These are phyloP conservation scores for Apiotrichum laibachii DNA, from an alignment of 1,284 basidiomycete genomes.

Conservation along the genomic window DNA sequence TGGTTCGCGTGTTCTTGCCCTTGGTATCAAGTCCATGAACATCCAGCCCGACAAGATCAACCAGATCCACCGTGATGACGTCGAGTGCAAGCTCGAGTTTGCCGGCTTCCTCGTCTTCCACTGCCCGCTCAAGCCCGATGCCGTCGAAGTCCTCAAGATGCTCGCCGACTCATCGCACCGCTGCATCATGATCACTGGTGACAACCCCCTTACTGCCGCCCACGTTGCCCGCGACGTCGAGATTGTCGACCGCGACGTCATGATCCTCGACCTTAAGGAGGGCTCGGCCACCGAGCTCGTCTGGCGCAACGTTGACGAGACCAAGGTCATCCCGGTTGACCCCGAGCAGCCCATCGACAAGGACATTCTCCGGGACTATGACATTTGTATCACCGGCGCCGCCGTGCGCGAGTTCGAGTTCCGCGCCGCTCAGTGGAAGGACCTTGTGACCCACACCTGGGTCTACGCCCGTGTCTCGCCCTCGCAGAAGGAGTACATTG, in stretches of 20 bases:
- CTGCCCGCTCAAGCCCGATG: conserved; percentile 91
- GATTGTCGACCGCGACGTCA: conserved; percentile 86
- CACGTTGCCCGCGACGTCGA: conserved; percentile 93
- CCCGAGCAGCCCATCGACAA: conserved; percentile 71
- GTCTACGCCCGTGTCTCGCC: conserved; percentile 97
- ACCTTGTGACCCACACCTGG: conserved; percentile 87
- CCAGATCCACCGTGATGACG: conserved; percentile 70
- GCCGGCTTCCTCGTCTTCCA: conserved; percentile 95
- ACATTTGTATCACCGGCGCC: conserved; percentile 89
- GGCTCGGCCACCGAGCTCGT: conserved; percentile 72
- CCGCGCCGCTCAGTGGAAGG: conserved; percentile 59
- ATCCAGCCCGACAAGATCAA: conserved; percentile 73
- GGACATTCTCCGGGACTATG: conserved; percentile 75
- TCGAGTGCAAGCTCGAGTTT: conserved; percentile 74
- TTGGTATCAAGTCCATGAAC: conserved; percentile 80
- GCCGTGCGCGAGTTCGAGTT: conserved; percentile 80
- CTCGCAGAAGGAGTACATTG: conserved; percentile 86
- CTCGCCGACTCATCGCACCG: conserved; percentile 89
- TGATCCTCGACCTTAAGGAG: conserved; percentile 85
- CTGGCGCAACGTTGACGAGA: conserved; percentile 91
- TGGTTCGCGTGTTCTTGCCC: conserved; percentile 84
- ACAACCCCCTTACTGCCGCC: conserved; percentile 90
- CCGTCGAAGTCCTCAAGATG: conserved; percentile 83
- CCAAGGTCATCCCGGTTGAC: conserved; percentile 76
- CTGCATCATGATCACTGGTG: conserved; percentile 98